Conservation (phyloP, 306 rosid species). For the Oxytropis ochrocephala region DNA sequence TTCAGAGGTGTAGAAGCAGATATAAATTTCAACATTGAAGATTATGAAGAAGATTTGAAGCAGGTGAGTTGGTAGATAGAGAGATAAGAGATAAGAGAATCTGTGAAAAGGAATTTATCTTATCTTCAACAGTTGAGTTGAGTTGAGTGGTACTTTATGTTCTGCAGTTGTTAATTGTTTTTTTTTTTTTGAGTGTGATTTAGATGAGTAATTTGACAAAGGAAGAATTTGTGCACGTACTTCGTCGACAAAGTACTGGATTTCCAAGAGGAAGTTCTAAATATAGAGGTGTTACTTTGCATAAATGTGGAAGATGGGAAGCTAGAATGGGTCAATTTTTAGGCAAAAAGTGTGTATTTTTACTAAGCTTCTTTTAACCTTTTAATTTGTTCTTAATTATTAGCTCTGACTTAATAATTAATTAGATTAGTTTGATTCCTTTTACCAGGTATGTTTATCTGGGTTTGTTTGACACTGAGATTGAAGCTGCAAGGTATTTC, state of each 20-base stretch:
- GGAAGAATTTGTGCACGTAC: slow-evolving; percentile 99
- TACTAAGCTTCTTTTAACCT: background rate
- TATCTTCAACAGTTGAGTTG: slow-evolving; percentile 21
- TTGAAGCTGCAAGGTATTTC: slow-evolving; percentile 87
- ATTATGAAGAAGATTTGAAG: slow-evolving; percentile 89
- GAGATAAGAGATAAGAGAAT: background rate
- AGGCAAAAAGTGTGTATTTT: slow-evolving; percentile 65
- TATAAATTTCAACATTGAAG: slow-evolving; percentile 82
- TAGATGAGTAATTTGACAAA: slow-evolving; percentile 92
- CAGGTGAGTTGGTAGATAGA: slow-evolving; percentile 55
- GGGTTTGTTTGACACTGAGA: slow-evolving; percentile 93
- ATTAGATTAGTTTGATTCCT: slow-evolving; percentile 19
- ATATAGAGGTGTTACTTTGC: slow-evolving; percentile 97
- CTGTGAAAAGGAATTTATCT: background rate
- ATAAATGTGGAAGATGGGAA: slow-evolving; percentile 99
- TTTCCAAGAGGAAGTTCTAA: slow-evolving; percentile 99
- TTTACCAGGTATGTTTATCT: slow-evolving; percentile 75
- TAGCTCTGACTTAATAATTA: background rate
- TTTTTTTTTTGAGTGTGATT: background rate
- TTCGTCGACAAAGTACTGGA: slow-evolving; percentile 98
- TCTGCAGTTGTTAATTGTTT: background rate
- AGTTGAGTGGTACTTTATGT: slow-evolving; percentile 17
- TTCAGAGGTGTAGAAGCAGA: slow-evolving; percentile 96
- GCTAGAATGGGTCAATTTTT: slow-evolving; percentile 98
- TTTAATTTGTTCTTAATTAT: background rate